phyloP scores from a whole-genome alignment of 257 asterid genomes.

The Nicotiana tabacum region DNA sequence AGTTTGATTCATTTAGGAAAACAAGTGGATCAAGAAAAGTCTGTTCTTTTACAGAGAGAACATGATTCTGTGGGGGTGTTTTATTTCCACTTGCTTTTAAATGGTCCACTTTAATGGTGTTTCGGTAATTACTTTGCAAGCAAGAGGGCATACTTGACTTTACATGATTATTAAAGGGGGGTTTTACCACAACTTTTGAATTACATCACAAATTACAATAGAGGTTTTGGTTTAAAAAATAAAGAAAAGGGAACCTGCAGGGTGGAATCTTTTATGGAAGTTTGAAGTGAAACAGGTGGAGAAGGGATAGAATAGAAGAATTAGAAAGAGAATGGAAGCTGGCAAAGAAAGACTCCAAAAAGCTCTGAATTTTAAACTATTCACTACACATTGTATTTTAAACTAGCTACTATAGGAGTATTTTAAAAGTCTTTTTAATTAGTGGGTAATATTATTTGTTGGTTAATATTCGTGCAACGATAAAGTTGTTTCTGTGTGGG shows the following conservation, averaged over 20 bases:
- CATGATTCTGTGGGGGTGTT: constrained; percentile 1
- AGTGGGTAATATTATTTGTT: neutral
- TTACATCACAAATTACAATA: constrained; percentile 3
- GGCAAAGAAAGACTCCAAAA: constrained; percentile 34
- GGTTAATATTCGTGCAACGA: neutral
- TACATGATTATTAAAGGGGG: neutral
- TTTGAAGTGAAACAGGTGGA: constrained; percentile 33
- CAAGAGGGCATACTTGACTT: neutral
- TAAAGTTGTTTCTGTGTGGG: too few relatives aligned
- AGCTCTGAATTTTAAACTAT: constrained; percentile 49
- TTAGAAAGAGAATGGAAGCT: constrained; percentile 70
- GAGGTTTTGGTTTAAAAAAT: neutral
- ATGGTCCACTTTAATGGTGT: neutral
- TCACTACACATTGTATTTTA: neutral
- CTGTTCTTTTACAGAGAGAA: neutral
- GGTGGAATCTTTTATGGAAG: constrained; percentile 52
- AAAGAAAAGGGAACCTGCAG: constrained; percentile 4
- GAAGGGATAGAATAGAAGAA: constrained; percentile 33
- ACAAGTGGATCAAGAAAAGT: neutral
- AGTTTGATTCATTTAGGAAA: neutral
- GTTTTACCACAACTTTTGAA: neutral
- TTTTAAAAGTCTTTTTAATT: neutral
- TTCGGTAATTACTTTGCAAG: neutral
- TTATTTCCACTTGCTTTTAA: neutral
- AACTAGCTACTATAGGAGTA: neutral